Percentiles rank a stretch among this genome's conserved stretches.
Evolutionary conservation across 73 alveolate genomes (phyloP).

Genomic region (Uronychia binucleata): DNA sequence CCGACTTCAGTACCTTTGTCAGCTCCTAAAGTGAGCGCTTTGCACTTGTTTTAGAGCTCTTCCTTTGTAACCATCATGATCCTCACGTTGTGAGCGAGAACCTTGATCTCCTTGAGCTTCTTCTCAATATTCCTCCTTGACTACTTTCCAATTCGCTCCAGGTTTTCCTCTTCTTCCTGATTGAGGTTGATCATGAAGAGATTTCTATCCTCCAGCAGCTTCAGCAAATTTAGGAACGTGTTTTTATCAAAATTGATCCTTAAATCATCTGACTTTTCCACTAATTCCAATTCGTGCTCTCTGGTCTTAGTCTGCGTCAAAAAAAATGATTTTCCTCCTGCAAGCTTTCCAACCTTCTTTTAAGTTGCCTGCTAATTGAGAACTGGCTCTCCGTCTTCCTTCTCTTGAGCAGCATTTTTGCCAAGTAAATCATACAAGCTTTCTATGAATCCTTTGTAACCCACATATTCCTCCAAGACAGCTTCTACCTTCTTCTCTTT

Average conservation of each 20-base stretch:
- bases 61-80: background rate
- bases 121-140: no score
- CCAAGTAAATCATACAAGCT: no score
- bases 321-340: background rate
- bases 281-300: background rate
- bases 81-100: background rate
- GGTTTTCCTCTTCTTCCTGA: slow-evolving; percentile 53
- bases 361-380: background rate
- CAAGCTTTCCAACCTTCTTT: background rate
- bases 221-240: slow-evolving; percentile 17
- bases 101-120: background rate
- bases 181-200: slow-evolving; percentile 45
- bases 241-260: slow-evolving; percentile 28
- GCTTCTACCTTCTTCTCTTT: no score
- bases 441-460: no score
- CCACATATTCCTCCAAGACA: no score
- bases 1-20: background rate
- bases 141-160: background rate
- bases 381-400: background rate
- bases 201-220: slow-evolving; percentile 49
- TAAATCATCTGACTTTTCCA: background rate
- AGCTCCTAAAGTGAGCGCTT: background rate
- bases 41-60: background rate
- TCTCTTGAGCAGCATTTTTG: no score
- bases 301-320: background rate